phyloP scores from a whole-genome alignment of 306 rosid species.

The Inga oerstediana region DNA sequence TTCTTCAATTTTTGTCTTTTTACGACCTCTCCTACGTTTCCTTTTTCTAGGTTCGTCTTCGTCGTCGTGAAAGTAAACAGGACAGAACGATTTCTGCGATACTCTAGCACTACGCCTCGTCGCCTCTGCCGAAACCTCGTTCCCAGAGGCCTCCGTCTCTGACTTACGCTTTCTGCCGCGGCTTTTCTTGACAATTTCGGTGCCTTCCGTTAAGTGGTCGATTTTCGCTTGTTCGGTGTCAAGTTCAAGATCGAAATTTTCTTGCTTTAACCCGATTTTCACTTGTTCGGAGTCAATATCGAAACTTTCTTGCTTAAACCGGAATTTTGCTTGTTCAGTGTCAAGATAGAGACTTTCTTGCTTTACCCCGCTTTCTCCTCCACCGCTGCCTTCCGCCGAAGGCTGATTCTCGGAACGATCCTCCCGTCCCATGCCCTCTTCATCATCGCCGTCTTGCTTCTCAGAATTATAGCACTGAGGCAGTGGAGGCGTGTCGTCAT shows the following conservation, averaged over 20 bases:
- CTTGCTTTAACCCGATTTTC: background rate
- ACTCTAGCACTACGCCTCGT: background rate
- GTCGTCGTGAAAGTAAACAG: background rate
- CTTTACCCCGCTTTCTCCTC: background rate
- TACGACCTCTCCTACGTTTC: background rate
- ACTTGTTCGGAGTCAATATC: background rate
- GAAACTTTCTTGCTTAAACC: background rate
- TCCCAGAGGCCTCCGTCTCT: slow-evolving; percentile 1
- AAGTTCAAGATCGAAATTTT: background rate
- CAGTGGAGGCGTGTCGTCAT: background rate
- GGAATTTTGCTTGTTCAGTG: background rate
- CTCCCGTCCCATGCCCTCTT: background rate
- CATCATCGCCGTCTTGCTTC: background rate
- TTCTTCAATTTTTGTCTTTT: background rate
- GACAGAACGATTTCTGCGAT: background rate
- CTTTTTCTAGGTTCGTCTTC: background rate
- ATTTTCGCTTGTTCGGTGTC: background rate
- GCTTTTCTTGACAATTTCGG: background rate
- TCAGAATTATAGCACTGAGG: background rate
- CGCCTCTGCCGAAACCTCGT: background rate
- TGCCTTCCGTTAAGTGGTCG: background rate
- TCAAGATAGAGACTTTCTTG: background rate
- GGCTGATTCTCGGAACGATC: background rate
- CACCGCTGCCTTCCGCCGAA: background rate
- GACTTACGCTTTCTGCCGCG: slow-evolving; percentile 27